Base-by-base conservation (phyloP, 768 basidiomycete species). In the Boletus rex-veris region DNA sequence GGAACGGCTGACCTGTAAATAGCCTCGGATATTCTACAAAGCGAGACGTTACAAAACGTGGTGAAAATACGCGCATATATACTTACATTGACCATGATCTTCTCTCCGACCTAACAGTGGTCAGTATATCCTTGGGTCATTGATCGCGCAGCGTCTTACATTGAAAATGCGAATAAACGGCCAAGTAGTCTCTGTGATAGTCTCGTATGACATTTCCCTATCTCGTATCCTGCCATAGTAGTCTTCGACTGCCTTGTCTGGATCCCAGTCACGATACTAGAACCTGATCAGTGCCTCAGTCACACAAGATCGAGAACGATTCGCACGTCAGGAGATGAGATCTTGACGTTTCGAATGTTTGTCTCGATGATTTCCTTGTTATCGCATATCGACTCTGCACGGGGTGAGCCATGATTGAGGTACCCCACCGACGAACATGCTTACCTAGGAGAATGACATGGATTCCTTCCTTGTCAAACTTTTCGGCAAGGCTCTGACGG, bases 331-430 rank as follows among this genome's bases (percentile, higher is more conserved):
- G 96, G 97, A 14, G 96, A 98, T 8, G 95, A 97, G 45, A 99
- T 91, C 80, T 99, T 98, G 73, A 98, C 96, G 58, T 83, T 92
- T 43, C 97, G 82, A 49, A 97, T 98, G 65, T 99, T 99, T 3
- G 80, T 84, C 61, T 96, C 88, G 57, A 99, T 94, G 50, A 98
- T 88, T 56, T 95, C 91, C 54, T 88, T 83, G 62, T 94, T 87
- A 66, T 94, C 91, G 67, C 97, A 98, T 15, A 91, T 64, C 18
- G 90, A 89, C 71, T 99, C 96, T 98, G 64, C 15, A 39, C 10
- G 35, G 56, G 24, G 37, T 64, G 46, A 68, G 53, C 9, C 3
- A 36, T 10, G 55, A 45, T 2, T 16, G 16, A 1, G 37, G 37
- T 14, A n/a, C 14, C n/a, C 8, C 1, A 30, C 7, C 9, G 58